Conservation (phyloP, 352 stramenopile genomes). For the Pythium apleroticum region DNA sequence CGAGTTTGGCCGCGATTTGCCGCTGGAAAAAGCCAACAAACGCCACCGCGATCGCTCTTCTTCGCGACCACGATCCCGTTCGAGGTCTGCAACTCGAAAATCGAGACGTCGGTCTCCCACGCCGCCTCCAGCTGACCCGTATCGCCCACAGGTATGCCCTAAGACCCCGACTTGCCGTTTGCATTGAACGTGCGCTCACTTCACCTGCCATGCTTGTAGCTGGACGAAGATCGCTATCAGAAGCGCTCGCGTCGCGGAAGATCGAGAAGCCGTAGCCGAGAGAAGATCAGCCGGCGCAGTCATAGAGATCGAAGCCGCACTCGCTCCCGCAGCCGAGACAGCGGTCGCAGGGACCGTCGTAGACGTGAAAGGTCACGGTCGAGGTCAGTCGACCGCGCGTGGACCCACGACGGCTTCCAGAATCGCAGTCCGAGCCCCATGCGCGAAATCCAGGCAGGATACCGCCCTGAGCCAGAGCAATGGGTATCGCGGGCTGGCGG, state of each 20-base stretch:
- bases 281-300: neutral
- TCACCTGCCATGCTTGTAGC: neutral
- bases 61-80: constrained; percentile 16
- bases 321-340: constrained; percentile 31
- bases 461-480: constrained; percentile 59
- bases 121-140: constrained; percentile 15
- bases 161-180: neutral
- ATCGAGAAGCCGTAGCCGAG: constrained; percentile 22
- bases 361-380: constrained; percentile 21
- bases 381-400: constrained; percentile 35
- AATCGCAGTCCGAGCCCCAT: constrained; percentile 73
- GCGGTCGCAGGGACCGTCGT: constrained; percentile 13
- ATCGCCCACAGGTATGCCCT: constrained; percentile 21
- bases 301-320: constrained; percentile 18
- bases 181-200: neutral
- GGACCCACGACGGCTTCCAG: constrained; percentile 74
- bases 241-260: constrained; percentile 4
- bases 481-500: constrained; percentile 81
- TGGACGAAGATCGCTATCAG: constrained; percentile 14
- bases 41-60: constrained; percentile 16
- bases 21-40: constrained; percentile 30
- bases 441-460: constrained; percentile 56
- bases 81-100: neutral
- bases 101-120: neutral
- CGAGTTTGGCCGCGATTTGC: constrained; percentile 78